Base-by-base conservation (phyloP, 768 basidiomycete genomes). In the Collybia nuda region DNA sequence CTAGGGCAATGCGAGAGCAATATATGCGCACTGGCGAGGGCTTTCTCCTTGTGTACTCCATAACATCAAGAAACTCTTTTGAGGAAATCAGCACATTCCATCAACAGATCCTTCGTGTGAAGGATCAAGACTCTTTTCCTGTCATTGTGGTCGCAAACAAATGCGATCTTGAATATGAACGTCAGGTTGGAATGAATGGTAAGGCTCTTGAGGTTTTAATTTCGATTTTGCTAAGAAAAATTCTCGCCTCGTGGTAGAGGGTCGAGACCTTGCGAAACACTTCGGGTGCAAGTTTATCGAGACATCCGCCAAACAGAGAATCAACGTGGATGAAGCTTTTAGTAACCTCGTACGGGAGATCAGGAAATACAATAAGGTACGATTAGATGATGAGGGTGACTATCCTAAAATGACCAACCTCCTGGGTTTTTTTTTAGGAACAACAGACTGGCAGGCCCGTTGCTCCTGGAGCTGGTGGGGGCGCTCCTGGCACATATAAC, bases 11-110 rank as follows among this genome's bases (percentile, higher is more conserved):
- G 96, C 87, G 96, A 41, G 96, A 98, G 65, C 96, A 98, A 64
- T 98, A 98, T 75, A 98, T 98, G 94, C 85, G 94, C 46, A 93
- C 94, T 22, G 96, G 96, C 53, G 95, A 98, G 70, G 96, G 95
- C 9, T 98, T 98, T 78, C 81, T 98, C 38, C 85, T 98, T 55
- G 94, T 98, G 51, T 98, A 98, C 71, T 93, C 93, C 45, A 98
- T 97, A 72, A 97, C 96, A n/a, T 94, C 93, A 24, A 86, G 95
- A 57, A 89, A 92, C 68, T 96, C 95, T 40, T 98, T 98, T 64
- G 93, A 98, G 70, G 93, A 98, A 80, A 95, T 98, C 63, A 88
- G 83, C 68, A 90, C 86, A 5, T 97, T 98, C 82, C 90, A 94
- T 63, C 91, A 94, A 64, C 95, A 98, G 65, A 97, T 98, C 54